phyloP scores from a whole-genome alignment of 2,329 filamentous ascomycete genomes.

The Ceratocystis papillata region DNA sequence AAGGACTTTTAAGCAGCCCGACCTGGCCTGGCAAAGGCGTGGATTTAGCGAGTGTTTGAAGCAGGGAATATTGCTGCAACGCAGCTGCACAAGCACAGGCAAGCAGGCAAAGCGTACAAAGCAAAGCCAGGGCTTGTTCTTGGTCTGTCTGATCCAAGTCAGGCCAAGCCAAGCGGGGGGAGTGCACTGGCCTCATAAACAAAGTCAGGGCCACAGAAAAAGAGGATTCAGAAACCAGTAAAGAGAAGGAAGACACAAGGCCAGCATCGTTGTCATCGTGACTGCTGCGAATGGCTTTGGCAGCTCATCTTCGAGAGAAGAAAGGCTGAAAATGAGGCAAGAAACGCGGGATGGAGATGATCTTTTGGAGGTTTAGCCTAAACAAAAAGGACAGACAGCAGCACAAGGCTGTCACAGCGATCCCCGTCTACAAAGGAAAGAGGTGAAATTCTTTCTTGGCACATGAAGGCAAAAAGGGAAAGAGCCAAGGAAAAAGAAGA shows the following conservation, averaged over 20 bases:
- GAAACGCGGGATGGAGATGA: constrained; percentile 1
- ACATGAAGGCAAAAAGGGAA: too few species aligned
- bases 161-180: constrained; percentile 1
- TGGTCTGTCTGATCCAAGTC: not conserved
- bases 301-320: not conserved
- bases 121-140: not conserved
- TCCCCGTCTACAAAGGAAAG: not conserved
- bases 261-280: not conserved
- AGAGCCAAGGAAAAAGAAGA: too few species aligned
- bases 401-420: not conserved
- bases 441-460: not conserved
- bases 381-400: not conserved
- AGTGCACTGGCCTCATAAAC: constrained; percentile 8
- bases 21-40: constrained; percentile 4
- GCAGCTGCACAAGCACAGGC: constrained; percentile 7
- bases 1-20: too few species aligned
- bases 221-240: not conserved
- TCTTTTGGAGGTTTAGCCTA: not conserved
- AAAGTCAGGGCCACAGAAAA: not conserved
- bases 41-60: constrained; percentile 16
- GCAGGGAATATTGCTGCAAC: constrained; percentile 11
- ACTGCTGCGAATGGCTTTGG: too few species aligned
- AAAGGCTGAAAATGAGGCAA: not conserved
- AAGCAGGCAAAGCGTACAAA: not conserved
- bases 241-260: not conserved